Evolutionary conservation across 345 rosid species (phyloP), one percentile per base, ranked within the genome.

Genomic region (Dovyalis caffra): DNA sequence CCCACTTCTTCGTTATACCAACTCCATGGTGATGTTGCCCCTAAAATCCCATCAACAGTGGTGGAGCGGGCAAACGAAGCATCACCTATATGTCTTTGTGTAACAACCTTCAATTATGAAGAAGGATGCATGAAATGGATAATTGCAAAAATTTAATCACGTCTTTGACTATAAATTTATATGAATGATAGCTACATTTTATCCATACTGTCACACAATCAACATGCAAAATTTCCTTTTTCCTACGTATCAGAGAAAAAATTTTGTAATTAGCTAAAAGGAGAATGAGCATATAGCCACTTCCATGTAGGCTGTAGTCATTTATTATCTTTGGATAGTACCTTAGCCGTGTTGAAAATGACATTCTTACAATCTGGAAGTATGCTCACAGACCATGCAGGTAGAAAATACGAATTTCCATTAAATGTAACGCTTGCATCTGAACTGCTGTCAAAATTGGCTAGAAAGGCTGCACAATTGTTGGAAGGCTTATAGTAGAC

Each of bases 331-430:
- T 40, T 12, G 14, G 0, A 18, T 57, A 34, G 28, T 81, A 89
- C 92, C 90, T 86, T 89, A 33, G 87, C 90, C 7, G 93, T 87
- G 84, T 86, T 89, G 76, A 82, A 86, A 49, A 87, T 73, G 63
- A 85, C 87, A 72, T 85, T 85, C 79, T 76, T 85, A 67, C 91
- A 89, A 72, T 89, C 93, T 18, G 93, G 90, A 45, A 89, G 90
- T 68, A 89, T 87, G 88, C 93, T 89, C 20, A 89, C 91, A 25
- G 93, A 89, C 93, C 93, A 89, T 72, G 93, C 87, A 6, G 93
- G 88, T 73, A 89, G 91, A 72, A 76, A 86, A 80, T 86, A 86
- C 6, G 63, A 38, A 1, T 82, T 78, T 72, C 91, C 88, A 6
- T 86, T 85, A 73, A 87, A 89, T 9, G 80, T 77, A 68, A 85